Percentiles rank a stretch among this genome's conserved stretches.
phyloP scores from a whole-genome alignment of 1,284 basidiomycete genomes.

The Pterulicium gracile region DNA sequence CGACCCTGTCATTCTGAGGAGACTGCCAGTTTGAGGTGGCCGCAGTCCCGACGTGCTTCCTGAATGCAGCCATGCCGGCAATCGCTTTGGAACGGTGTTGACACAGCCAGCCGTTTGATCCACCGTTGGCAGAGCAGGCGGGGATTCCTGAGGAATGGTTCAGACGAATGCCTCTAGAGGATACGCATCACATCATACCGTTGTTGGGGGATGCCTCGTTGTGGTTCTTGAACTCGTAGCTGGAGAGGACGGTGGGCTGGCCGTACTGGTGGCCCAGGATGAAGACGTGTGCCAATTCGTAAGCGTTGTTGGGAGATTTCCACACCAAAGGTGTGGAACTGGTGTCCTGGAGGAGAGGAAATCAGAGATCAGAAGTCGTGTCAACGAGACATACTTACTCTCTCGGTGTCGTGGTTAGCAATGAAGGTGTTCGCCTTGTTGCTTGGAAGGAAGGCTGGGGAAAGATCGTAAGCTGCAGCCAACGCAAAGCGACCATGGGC shows the following conservation, averaged over 20 bases:
- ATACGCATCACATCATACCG: no score
- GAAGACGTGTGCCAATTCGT: conserved; percentile 49
- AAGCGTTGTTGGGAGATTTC: conserved; percentile 54
- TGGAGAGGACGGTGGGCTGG: conserved; percentile 52
- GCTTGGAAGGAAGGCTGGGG: no score
- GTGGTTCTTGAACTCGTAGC: conserved; percentile 38
- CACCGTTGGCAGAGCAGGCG: conserved; percentile 42
- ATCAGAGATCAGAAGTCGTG: not conserved
- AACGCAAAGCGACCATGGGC: no score
- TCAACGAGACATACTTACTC: conserved; percentile 25
- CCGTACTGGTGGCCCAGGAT: conserved; percentile 59
- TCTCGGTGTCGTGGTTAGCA: conserved; percentile 60
- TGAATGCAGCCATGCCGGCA: conserved; percentile 53
- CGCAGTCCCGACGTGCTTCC: conserved; percentile 43
- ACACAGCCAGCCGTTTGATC: conserved; percentile 47
- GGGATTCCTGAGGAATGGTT: no score
- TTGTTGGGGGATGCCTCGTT: no score
- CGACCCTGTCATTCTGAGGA: conserved; percentile 43
- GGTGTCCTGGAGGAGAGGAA: conserved; percentile 30
- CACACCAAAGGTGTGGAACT: conserved; percentile 42
- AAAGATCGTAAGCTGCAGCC: no score
- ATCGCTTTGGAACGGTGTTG: conserved; percentile 54
- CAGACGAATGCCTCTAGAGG: no score
- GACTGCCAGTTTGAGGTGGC: conserved; percentile 45
- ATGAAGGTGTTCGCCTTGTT: conserved; percentile 55